phyloP scores from a whole-genome alignment of 257 asterid species.

The Voacanga thouarsii region DNA sequence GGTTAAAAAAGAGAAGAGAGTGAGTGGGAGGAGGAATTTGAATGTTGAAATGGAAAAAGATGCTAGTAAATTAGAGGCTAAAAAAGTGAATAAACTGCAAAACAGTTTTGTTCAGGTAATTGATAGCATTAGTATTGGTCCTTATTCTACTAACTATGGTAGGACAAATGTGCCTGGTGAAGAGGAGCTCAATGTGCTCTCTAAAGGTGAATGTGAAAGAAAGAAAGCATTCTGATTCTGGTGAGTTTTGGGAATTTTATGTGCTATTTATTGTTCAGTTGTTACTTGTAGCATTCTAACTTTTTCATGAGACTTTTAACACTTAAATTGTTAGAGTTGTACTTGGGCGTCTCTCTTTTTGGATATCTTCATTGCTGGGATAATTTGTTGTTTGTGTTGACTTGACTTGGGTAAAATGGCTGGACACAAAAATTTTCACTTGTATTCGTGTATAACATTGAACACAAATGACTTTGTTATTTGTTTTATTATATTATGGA shows the following conservation, averaged over 20 bases:
- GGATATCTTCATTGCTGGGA: background rate
- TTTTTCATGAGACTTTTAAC: background rate
- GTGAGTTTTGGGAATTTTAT: constrained; percentile 36
- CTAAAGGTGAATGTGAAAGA: constrained; percentile 24
- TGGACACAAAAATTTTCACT: too few relatives aligned
- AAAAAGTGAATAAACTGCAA: constrained; percentile 25
- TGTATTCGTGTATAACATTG: too few relatives aligned
- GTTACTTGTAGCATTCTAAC: background rate
- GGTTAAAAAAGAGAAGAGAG: constrained; percentile 39
- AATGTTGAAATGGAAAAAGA: constrained; percentile 21
- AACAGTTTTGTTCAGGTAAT: constrained; percentile 30
- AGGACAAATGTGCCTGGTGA: constrained; percentile 19
- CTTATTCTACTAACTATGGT: constrained; percentile 18
- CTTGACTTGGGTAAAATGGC: too few relatives aligned
- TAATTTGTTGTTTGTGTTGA: too few relatives aligned
- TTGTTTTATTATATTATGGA: too few relatives aligned
- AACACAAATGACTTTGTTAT: too few relatives aligned
- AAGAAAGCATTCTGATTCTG: constrained; percentile 46
- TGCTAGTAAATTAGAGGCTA: constrained; percentile 26
- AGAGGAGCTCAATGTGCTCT: constrained; percentile 28
- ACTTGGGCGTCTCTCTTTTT: background rate
- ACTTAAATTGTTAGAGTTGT: background rate
- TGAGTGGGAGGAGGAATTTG: constrained; percentile 10
- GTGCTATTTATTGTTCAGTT: background rate
- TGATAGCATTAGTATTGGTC: constrained; percentile 32